These are phyloP conservation scores for Sporothrix variecibatus DNA, from an alignment of 2,329 filamentous ascomycete genomes.

Conservation along the genomic window DNA sequence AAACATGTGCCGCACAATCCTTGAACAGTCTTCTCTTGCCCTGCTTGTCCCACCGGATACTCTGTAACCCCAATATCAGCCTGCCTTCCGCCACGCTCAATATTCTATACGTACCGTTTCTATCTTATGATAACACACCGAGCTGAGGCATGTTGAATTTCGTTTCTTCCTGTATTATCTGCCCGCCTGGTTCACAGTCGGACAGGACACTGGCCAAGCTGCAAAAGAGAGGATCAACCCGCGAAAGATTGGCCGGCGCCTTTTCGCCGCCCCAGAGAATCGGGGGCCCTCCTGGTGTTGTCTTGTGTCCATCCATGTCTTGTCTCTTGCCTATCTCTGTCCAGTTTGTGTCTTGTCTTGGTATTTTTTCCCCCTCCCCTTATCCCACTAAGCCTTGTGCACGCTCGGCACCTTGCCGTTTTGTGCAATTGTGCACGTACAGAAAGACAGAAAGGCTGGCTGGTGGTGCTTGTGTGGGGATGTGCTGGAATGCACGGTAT, in stretches of 20 bases:
- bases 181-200: neutral
- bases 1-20: neutral
- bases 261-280: constrained; percentile 8
- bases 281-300: neutral
- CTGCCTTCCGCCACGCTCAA: too few relatives aligned
- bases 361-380: neutral
- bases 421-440: constrained; percentile 6
- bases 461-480: neutral
- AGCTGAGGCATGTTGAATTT: neutral
- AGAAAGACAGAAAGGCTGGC: neutral
- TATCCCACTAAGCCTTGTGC: constrained; percentile 5
- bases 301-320: neutral
- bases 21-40: neutral
- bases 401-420: neutral
- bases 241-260: constrained; percentile 2
- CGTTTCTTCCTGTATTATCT: neutral
- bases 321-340: neutral
- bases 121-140: neutral
- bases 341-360: neutral
- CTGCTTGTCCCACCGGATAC: neutral
- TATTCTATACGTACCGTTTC: neutral
- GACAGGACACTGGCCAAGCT: neutral
- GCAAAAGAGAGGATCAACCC: neutral
- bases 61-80: neutral
- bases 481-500: constrained; percentile 7